Evolutionary conservation across 2,329 filamentous ascomycete genomes (phyloP), one percentile per base, ranked within the genome.

Genomic region (Trichoderma citrinoviride): DNA sequence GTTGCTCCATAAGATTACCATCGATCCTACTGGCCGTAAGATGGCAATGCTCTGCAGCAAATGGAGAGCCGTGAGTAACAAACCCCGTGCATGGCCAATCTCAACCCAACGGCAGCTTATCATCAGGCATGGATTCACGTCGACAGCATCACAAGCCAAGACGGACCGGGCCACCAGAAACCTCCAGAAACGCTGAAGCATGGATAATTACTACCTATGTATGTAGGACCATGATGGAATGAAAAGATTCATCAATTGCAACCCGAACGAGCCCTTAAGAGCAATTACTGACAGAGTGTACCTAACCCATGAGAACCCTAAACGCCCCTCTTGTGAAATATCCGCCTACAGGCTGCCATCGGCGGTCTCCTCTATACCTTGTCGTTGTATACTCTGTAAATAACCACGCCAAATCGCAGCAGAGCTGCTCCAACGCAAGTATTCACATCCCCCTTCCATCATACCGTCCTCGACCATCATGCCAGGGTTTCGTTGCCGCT

Each of bases 401-500:
- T 37, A 54, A 25, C 40, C 47, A 54, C 27, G 60, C 60, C 4
- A 29, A 53, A 54, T 46, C 6, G n/a, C 27, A 12, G 27, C 19
- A 14, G 15, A 47, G 27, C 23, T 58, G 25, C 46, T 46, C 41
- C 27, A 14, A 37, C 23, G 27, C 25, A 25, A n/a, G n/a, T n/a
- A n/a, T n/a, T n/a, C n/a, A n/a, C n/a, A n/a, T n/a, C n/a, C n/a
- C n/a, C n/a, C n/a, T n/a, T n/a, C 41, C 10, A 58, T 14, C 3
- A 19, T 14, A 6, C 27, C 12, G 7, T 21, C 37, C 27, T 27
- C n/a, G 21, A n/a, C 2, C 10, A 27, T 69, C 46, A 69, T 21
- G 71, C 70, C 52, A 71, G 56, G 6, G 40, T 56, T 19, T 69
- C 76, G 25, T 78, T 77, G 6, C 79, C 80, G 46, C 87, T 87